A percentile compares a stretch with the other conserved stretches of the same genome.
Evolutionary conservation across 2,329 filamentous ascomycete genomes (phyloP).

Genomic region (Thelonectria discophora): DNA sequence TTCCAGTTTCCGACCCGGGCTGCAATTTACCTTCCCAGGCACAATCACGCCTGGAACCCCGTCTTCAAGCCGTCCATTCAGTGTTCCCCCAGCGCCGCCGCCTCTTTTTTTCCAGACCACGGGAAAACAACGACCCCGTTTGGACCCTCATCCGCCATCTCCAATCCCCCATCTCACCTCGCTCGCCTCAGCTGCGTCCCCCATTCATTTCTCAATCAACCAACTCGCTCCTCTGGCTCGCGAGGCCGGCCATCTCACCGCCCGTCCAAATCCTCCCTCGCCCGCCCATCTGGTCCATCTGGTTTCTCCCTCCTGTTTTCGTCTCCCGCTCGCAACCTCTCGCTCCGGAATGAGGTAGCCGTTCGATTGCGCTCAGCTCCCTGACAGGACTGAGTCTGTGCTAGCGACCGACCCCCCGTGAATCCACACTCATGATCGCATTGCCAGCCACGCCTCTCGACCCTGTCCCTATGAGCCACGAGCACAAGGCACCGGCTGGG

Average conservation of each 20-base stretch:
- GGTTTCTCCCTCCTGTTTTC: slow-evolving; percentile 4
- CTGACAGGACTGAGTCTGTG: slow-evolving; percentile 65
- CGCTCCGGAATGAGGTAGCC: slow-evolving; percentile 67
- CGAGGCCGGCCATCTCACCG: slow-evolving; percentile 22
- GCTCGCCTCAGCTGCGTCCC: slow-evolving; percentile 23
- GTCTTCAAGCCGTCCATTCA: no score
- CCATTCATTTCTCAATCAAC: slow-evolving; percentile 17
- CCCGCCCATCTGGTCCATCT: no score
- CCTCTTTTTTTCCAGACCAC: slow-evolving; percentile 23
- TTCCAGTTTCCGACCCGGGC: no score
- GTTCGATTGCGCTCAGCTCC: slow-evolving; percentile 65
- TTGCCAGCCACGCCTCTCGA: slow-evolving; percentile 44
- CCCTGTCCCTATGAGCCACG: slow-evolving; percentile 49
- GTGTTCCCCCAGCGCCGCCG: no score
- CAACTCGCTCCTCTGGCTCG: slow-evolving; percentile 20
- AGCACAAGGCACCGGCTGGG: slow-evolving; percentile 67
- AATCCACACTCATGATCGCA: slow-evolving; percentile 42
- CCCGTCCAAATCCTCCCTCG: neutral
- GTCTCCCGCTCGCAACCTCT: slow-evolving; percentile 26
- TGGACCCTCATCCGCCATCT: slow-evolving; percentile 33
- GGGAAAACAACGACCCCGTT: slow-evolving; percentile 41
- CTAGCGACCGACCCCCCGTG: slow-evolving; percentile 41
- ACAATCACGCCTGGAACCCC: slow-evolving; percentile 15
- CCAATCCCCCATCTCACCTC: slow-evolving; percentile 27
- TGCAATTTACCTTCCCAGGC: slow-evolving; percentile 18